A percentile compares a stretch with the other conserved stretches of the same genome.
Evolutionary conservation across 2,329 filamentous ascomycete species (phyloP).

Genomic region (Penicillium sp.): DNA sequence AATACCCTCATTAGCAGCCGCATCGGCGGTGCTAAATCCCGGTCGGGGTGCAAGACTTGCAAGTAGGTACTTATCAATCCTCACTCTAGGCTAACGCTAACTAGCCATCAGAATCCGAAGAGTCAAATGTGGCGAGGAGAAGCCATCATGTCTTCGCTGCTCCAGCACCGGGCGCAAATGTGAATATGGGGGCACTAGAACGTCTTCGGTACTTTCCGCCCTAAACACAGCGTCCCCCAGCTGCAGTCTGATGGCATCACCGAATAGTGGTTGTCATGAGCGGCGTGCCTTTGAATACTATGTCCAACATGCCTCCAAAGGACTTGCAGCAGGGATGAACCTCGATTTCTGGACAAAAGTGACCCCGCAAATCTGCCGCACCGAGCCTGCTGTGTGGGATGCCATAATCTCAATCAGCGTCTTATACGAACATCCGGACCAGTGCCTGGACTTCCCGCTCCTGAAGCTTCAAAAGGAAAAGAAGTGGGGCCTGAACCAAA

Average conservation of each 20-base stretch:
- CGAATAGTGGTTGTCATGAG: slow-evolving; percentile 10
- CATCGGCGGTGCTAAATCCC: neutral
- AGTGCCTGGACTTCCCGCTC: slow-evolving; percentile 10
- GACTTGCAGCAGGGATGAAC: slow-evolving; percentile 16
- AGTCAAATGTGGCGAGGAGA: slow-evolving; percentile 30
- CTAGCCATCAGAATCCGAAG: slow-evolving; percentile 13
- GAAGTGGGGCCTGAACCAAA: neutral
- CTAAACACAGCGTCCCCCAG: neutral
- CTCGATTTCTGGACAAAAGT: slow-evolving; percentile 23
- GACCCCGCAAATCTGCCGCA: slow-evolving; percentile 21
- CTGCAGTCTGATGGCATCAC: neutral
- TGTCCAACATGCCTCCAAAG: slow-evolving; percentile 16
- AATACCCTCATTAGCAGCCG: neutral
- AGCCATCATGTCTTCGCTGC: slow-evolving; percentile 21
- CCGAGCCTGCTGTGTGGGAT: slow-evolving; percentile 27
- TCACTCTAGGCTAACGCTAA: neutral
- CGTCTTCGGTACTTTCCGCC: neutral
- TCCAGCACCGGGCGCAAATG: slow-evolving; percentile 20
- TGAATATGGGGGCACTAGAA: slow-evolving; percentile 11
- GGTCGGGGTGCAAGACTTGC: neutral
- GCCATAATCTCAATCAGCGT: slow-evolving; percentile 24
- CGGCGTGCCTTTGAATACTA: slow-evolving; percentile 29
- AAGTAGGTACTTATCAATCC: neutral
- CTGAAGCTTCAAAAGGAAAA: neutral
- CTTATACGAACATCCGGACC: slow-evolving; percentile 20